Percentiles rank a stretch among this genome's conserved stretches.
phyloP scores from a whole-genome alignment of 176 grass and related monocot genomes.

The Saccharum officinarum region DNA sequence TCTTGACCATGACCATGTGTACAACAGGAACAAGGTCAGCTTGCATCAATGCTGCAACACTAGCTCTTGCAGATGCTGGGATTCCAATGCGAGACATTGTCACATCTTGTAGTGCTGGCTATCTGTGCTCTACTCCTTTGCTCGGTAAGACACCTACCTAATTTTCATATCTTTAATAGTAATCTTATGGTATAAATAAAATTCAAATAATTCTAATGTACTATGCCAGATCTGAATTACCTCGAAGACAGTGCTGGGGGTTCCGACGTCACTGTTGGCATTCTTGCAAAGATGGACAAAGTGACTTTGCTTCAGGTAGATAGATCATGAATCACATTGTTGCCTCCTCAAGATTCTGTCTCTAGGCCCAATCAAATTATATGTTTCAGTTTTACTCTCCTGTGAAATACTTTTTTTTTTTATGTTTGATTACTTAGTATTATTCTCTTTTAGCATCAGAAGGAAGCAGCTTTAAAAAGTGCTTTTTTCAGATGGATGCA shows the following conservation, averaged over 20 bases:
- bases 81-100: conserved; percentile 95
- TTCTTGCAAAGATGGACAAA: conserved; percentile 95
- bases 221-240: conserved; percentile 89
- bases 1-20: conserved; percentile 17
- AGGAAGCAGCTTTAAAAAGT: conserved; percentile 5
- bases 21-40: conserved; percentile 86
- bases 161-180: neutral
- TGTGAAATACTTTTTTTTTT: neutral
- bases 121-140: conserved; percentile 90
- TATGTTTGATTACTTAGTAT: neutral
- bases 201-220: conserved; percentile 13
- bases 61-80: conserved; percentile 93
- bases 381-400: conserved; percentile 7
- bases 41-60: conserved; percentile 97
- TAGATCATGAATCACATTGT: conserved; percentile 13
- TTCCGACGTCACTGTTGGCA: conserved; percentile 83
- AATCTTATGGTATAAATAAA: neutral
- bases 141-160: conserved; percentile 51
- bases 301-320: conserved; percentile 93
- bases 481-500: conserved; percentile 77
- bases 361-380: neutral
- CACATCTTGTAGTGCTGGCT: conserved; percentile 96
- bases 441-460: conserved; percentile 29
- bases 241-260: conserved; percentile 93
- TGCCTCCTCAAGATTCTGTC: neutral